Percentiles rank a stretch among this genome's conserved stretches.
Evolutionary conservation across 1,139 yeast species (phyloP).

Genomic region (Geotrichum armillariae): DNA sequence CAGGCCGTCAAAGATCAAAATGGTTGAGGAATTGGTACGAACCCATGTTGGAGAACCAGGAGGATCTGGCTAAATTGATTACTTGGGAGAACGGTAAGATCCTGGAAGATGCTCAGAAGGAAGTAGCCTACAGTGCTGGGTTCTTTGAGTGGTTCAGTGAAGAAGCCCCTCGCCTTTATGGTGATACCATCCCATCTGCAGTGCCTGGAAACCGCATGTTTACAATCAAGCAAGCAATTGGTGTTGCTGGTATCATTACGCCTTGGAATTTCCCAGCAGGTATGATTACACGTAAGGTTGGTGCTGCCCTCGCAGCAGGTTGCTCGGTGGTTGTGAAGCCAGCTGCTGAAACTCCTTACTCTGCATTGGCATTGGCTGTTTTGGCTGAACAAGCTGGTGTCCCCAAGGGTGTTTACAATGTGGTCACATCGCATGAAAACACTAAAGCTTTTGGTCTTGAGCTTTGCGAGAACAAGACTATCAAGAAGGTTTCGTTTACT

Average conservation of each 20-base stretch:
- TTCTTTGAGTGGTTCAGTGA: conserved; percentile 88
- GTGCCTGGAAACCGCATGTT: conserved; percentile 57
- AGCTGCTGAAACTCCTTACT: conserved; percentile 83
- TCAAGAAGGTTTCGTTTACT: conserved; percentile 82
- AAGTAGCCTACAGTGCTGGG: conserved; percentile 72
- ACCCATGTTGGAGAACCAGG: conserved; percentile 62
- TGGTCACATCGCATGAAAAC: conserved; percentile 58
- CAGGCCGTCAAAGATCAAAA: conserved; percentile 64
- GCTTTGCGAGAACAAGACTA: conserved; percentile 64
- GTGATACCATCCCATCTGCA: conserved; percentile 68
- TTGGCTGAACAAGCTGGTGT: conserved; percentile 78
- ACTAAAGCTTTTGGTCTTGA: conserved; percentile 59
- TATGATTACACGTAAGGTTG: conserved; percentile 89
- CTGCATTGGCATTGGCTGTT: conserved; percentile 78
- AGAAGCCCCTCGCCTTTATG: conserved; percentile 77
- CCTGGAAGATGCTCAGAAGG: conserved; percentile 72
- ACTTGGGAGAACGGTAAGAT: conserved; percentile 88
- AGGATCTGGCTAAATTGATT: conserved; percentile 71
- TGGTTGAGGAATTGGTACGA: conserved; percentile 64
- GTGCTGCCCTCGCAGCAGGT: conserved; percentile 92
- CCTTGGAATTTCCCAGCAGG: conserved; percentile 98
- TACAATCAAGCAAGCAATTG: conserved; percentile 77
- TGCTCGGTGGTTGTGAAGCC: conserved; percentile 91
- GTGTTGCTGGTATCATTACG: conserved; percentile 86
- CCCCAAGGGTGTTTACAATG: conserved; percentile 81